Conservation (phyloP, 768 basidiomycete genomes). For the Inosperma sp. region DNA sequence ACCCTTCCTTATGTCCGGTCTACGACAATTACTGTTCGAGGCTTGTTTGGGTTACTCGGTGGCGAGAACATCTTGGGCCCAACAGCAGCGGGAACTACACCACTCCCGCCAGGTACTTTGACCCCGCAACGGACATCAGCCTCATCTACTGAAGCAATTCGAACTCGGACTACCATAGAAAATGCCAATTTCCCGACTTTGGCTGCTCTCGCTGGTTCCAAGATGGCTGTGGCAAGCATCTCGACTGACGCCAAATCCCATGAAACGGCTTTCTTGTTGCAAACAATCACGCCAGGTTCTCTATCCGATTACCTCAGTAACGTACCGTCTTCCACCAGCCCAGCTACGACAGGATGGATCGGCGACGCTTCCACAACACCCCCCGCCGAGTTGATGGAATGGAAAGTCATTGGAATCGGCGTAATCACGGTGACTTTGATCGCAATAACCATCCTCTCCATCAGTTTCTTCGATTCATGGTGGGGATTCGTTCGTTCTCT, state of each 20-base stretch:
- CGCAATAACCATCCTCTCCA: conserved; percentile 48
- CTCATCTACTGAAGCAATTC: too few relatives aligned
- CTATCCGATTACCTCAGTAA: neutral
- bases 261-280: neutral
- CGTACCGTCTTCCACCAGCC: conserved; percentile 5
- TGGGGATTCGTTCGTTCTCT: conserved; percentile 55
- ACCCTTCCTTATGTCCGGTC: too few relatives aligned
- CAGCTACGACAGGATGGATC: conserved; percentile 9
- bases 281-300: neutral
- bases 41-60: too few relatives aligned
- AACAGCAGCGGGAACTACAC: too few relatives aligned
- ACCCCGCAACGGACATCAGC: too few relatives aligned
- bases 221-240: too few relatives aligned
- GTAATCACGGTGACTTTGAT: conserved; percentile 60
- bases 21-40: too few relatives aligned
- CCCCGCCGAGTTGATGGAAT: conserved; percentile 45
- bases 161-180: too few relatives aligned
- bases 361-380: conserved; percentile 27
- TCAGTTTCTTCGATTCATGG: conserved; percentile 71
- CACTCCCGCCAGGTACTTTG: too few relatives aligned
- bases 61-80: too few relatives aligned
- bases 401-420: conserved; percentile 68
- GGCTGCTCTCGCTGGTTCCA: too few relatives aligned
- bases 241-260: neutral
- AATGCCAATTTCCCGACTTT: too few relatives aligned